A percentile compares a stretch with the other conserved stretches of the same genome.
These are phyloP conservation scores for Fusarium citri DNA, from an alignment of 2,329 filamentous ascomycete species.

Conservation along the genomic window DNA sequence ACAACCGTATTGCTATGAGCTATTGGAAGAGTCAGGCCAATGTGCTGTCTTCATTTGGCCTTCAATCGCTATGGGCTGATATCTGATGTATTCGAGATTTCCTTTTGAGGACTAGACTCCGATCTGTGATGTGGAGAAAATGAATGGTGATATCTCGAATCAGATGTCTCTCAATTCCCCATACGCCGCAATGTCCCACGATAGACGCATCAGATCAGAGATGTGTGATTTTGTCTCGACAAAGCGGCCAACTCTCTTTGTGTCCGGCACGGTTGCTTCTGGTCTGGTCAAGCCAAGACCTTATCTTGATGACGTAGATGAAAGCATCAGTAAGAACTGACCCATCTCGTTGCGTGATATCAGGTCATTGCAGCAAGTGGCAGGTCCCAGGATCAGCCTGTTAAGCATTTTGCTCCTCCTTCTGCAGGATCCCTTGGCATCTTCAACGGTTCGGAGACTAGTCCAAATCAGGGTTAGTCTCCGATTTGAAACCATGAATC, in stretches of 20 bases:
- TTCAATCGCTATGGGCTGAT: slow-evolving; percentile 16
- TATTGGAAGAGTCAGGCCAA: background rate
- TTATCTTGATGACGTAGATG: background rate
- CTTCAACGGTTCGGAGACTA: slow-evolving; percentile 35
- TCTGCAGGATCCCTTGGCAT: slow-evolving; percentile 1
- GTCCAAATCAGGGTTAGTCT: slow-evolving; percentile 47
- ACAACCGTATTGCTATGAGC: too few species aligned
- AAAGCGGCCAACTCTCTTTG: accelerated
- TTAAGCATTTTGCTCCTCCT: background rate
- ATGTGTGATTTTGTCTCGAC: too few species aligned
- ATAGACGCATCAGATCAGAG: background rate
- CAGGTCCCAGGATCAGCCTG: background rate
- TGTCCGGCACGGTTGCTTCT: accelerated
- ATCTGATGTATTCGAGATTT: slow-evolving; percentile 13
- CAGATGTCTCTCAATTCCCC: background rate
- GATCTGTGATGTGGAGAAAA: slow-evolving; percentile 15
- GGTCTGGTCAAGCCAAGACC: accelerated
- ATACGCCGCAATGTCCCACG: too few species aligned
- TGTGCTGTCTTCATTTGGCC: background rate
- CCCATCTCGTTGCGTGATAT: background rate
- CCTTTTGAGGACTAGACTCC: slow-evolving; percentile 45
- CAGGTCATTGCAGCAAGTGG: background rate
- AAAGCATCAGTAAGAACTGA: background rate
- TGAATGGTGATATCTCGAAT: background rate
- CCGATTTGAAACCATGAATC: slow-evolving; percentile 40